phyloP scores from a whole-genome alignment of 1,284 basidiomycete species.

The Fomitopsis betulina region DNA sequence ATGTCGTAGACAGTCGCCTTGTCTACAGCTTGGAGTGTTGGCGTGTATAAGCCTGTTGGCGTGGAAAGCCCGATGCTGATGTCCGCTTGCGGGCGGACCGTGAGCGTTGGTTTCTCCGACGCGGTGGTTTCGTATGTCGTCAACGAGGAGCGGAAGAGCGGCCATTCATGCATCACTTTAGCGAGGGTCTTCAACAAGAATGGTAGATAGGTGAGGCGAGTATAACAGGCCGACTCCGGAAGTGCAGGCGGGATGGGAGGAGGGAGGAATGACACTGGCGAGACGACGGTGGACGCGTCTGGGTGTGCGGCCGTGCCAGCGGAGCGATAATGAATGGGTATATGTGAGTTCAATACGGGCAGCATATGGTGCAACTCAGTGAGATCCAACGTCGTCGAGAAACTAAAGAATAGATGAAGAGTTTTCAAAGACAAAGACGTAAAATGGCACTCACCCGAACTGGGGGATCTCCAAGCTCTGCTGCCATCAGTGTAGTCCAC shows the following conservation, averaged over 20 bases:
- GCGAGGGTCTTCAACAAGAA: constrained; percentile 85
- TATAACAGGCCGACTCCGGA: constrained; percentile 47
- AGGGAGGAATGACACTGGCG: constrained; percentile 43
- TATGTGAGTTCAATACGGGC: constrained; percentile 64
- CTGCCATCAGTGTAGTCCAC: constrained; percentile 8
- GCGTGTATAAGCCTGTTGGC: constrained; percentile 84
- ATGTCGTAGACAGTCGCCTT: constrained; percentile 60
- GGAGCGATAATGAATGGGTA: constrained; percentile 61
- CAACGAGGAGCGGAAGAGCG: constrained; percentile 73
- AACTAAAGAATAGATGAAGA: constrained; percentile 34
- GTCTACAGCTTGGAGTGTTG: constrained; percentile 68
- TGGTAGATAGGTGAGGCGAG: constrained; percentile 78
- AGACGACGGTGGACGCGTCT: constrained; percentile 34
- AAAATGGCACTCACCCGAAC: constrained; percentile 26
- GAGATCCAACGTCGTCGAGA: constrained; percentile 80
- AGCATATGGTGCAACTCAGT: constrained; percentile 74
- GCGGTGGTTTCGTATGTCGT: constrained; percentile 26
- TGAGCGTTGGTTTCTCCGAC: constrained; percentile 53
- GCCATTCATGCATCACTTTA: constrained; percentile 79
- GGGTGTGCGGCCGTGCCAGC: constrained; percentile 22
- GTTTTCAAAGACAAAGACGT: not conserved
- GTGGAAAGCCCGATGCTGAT: constrained; percentile 77
- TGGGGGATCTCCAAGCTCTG: constrained; percentile 70
- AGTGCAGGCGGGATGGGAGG: constrained; percentile 35
- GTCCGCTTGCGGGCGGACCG: constrained; percentile 66